Base-by-base conservation (phyloP, 2,329 filamentous ascomycete species). In the Beauveria varroae region DNA sequence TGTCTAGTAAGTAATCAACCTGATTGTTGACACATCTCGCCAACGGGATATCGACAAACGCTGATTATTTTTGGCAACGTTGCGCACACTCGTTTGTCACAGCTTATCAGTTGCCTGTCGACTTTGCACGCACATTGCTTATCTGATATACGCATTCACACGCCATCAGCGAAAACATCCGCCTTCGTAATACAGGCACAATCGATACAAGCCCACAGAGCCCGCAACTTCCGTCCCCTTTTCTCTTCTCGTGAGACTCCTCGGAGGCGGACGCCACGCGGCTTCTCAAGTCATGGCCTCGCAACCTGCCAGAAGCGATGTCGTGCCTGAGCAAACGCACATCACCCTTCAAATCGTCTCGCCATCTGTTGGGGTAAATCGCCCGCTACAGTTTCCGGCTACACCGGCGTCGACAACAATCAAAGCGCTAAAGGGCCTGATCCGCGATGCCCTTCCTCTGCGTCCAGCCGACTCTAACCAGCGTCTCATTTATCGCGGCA, bases 261-360 rank as follows among this genome's bases (percentile, higher is more conserved):
- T 49, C 18, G 7, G 10, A 61, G 51, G 18, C 44, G 44, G 58
- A 55, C 34, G 58, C 43, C 51, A 61, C 41, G 12, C 30, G 58
- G 51, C 51, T 50, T 26, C 30, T 50, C 20, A 37, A 50, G 55
- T 59, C 59, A 61, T 62, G 61, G 58, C 61, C 20, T 52, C 57
- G 37, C 47, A 51, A 49, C 30, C 56, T 43, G 41, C 55, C 30
- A 60, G 37, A 20, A 47, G 26, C 43, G 43, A 62, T 54, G 43
- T 22, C 14, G 34, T 30, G 49, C 56, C 44, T 18, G 47, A 59
- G 18, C 40, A 46, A 30, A 54, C 75, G 57, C 73, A 74, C 41
- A 79, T 86, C 70, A 84, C 80, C 62, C 75, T 87, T 56, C 79
- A 84, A 64, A 74, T 87, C 62, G 69, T 87, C 46, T 87, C 84